phyloP scores from a whole-genome alignment of 73 alveolate genomes.

The Stentor roeselii region DNA sequence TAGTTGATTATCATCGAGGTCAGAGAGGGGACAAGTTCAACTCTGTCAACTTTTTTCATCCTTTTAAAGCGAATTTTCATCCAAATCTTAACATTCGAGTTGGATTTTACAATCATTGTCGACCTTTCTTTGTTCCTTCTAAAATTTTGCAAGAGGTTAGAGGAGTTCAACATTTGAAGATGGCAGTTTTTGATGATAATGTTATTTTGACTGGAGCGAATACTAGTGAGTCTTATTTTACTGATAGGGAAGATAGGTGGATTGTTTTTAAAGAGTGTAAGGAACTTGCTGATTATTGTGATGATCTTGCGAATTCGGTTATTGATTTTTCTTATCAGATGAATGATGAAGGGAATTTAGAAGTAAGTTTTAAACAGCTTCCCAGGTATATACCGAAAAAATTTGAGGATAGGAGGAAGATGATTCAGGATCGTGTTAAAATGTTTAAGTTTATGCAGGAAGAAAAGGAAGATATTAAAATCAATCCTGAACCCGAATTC shows the following conservation, averaged over 20 bases:
- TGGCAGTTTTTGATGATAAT: slow-evolving; percentile 69
- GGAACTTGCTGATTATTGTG: slow-evolving; percentile 52
- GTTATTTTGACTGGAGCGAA: slow-evolving; percentile 75
- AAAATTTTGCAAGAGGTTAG: slow-evolving; percentile 38
- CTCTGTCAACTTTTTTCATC: slow-evolving; percentile 8
- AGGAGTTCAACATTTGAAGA: slow-evolving; percentile 75
- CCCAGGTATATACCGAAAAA: not conserved
- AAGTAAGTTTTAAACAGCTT: slow-evolving; percentile 23
- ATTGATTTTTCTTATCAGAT: slow-evolving; percentile 29
- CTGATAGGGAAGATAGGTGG: slow-evolving; percentile 72
- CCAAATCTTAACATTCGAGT: slow-evolving; percentile 39
- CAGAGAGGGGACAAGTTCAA: slow-evolving; percentile 33
- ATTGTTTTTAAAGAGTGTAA: slow-evolving; percentile 41
- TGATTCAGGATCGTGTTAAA: not conserved
- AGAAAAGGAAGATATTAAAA: not conserved
- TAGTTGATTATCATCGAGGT: slow-evolving; percentile 67
- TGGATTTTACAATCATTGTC: slow-evolving; percentile 56
- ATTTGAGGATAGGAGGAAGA: not conserved
- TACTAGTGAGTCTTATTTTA: slow-evolving; percentile 59
- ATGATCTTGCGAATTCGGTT: slow-evolving; percentile 37
- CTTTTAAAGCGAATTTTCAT: slow-evolving; percentile 17
- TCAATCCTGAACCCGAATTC: not conserved
- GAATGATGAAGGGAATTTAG: slow-evolving; percentile 32
- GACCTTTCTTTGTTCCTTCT: slow-evolving; percentile 27
- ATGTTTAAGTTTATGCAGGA: not conserved